A percentile compares a stretch with the other conserved stretches of the same genome.
phyloP scores from a whole-genome alignment of 805 yeast genomes.

The Ogataea neopini region DNA sequence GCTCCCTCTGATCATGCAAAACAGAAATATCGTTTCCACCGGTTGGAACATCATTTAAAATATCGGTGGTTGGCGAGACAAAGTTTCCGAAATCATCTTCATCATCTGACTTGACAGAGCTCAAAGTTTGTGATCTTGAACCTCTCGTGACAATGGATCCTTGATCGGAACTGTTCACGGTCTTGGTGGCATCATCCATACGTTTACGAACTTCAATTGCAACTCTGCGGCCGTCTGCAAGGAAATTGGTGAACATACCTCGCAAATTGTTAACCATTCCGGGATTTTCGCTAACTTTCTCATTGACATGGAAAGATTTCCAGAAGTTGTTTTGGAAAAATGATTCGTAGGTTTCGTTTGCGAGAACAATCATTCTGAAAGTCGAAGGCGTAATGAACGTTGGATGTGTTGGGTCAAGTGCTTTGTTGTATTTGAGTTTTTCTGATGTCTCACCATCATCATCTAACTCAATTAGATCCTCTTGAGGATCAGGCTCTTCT shows the following conservation, averaged over 20 bases:
- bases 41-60: constrained; percentile 24
- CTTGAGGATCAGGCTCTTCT: constrained; percentile 53
- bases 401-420: constrained; percentile 79
- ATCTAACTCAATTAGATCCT: constrained; percentile 44
- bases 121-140: constrained; percentile 24
- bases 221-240: constrained; percentile 90
- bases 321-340: constrained; percentile 73
- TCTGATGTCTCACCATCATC: constrained; percentile 26
- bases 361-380: constrained; percentile 90
- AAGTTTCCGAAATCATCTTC: constrained; percentile 39
- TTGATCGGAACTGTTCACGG: constrained; percentile 16
- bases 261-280: constrained; percentile 59
- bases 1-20: constrained; percentile 21
- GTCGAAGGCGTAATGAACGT: constrained; percentile 77
- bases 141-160: constrained; percentile 21
- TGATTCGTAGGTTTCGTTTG: constrained; percentile 90
- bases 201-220: constrained; percentile 87
- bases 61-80: constrained; percentile 30
- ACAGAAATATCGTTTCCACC: constrained; percentile 26
- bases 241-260: constrained; percentile 85
- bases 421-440: constrained; percentile 67
- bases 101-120: constrained; percentile 27
- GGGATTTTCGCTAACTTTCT: constrained; percentile 43
- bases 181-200: constrained; percentile 67
- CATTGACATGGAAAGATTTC: constrained; percentile 64